Conservation (phyloP, 768 basidiomycete species). For the Lanmaoa rubissima region DNA sequence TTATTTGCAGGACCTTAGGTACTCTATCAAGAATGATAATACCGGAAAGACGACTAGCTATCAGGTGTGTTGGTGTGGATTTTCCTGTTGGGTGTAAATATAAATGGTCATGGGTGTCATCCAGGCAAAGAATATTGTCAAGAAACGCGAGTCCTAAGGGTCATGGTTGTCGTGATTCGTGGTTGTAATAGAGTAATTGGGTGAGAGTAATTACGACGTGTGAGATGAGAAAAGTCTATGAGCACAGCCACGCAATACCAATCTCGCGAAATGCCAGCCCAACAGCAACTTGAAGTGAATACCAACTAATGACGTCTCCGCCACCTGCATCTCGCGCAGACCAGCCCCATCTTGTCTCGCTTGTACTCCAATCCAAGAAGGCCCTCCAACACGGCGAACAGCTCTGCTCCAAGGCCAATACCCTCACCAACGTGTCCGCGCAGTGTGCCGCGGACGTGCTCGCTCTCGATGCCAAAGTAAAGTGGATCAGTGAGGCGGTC, state of each 20-base stretch:
- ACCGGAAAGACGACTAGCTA: slow-evolving; percentile 41
- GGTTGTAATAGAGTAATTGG: neutral
- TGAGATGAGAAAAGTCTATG: no score
- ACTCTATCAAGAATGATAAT: slow-evolving; percentile 43
- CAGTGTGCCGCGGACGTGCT: slow-evolving; percentile 68
- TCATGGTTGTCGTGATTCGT: neutral
- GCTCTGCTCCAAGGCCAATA: slow-evolving; percentile 67
- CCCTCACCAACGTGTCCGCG: slow-evolving; percentile 62
- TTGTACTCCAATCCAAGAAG: slow-evolving; percentile 80
- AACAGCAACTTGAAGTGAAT: neutral
- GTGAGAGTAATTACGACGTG: no score
- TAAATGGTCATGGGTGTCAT: neutral
- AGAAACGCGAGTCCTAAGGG: slow-evolving; percentile 14
- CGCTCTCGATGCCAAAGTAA: slow-evolving; percentile 75
- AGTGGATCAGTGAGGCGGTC: slow-evolving; percentile 74
- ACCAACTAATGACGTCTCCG: slow-evolving; percentile 19
- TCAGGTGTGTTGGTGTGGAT: slow-evolving; percentile 23
- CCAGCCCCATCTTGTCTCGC: slow-evolving; percentile 66
- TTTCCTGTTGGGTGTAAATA: no score
- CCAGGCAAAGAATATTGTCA: slow-evolving; percentile 40
- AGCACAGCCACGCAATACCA: slow-evolving; percentile 7
- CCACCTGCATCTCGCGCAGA: slow-evolving; percentile 26
- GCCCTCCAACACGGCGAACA: slow-evolving; percentile 77
- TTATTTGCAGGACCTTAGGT: slow-evolving; percentile 30
- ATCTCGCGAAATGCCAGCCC: neutral